A percentile compares a stretch with the other conserved stretches of the same genome.
phyloP scores from a whole-genome alignment of 768 basidiomycete genomes.

The Macrolepiota albuminosa region DNA sequence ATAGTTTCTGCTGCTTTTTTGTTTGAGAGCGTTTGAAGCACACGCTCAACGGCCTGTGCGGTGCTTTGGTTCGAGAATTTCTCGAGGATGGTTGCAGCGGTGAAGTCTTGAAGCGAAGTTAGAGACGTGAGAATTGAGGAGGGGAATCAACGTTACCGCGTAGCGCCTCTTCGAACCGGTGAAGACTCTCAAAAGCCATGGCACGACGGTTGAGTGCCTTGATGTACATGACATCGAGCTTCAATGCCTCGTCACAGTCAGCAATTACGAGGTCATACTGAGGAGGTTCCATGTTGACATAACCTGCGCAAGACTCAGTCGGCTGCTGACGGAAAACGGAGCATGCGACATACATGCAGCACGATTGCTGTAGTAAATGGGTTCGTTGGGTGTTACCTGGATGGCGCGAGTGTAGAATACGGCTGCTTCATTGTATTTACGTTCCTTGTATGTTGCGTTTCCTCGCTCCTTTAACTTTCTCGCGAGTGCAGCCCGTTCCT shows the following conservation, averaged over 20 bases:
- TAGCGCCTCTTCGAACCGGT: constrained; percentile 68
- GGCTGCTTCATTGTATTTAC: constrained; percentile 54
- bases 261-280: constrained; percentile 75
- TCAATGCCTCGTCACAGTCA: constrained; percentile 88
- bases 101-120: constrained; percentile 62
- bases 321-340: background rate
- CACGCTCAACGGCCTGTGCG: constrained; percentile 83
- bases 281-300: constrained; percentile 87
- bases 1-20: constrained; percentile 73
- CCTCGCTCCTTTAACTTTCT: constrained; percentile 66
- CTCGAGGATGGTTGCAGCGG: constrained; percentile 93
- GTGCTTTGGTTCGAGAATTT: constrained; percentile 83
- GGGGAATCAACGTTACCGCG: constrained; percentile 49
- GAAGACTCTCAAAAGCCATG: constrained; percentile 75
- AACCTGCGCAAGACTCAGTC: constrained; percentile 45
- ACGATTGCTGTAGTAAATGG: constrained; percentile 95
- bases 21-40: constrained; percentile 76
- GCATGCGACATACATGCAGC: constrained; percentile 75
- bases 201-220: constrained; percentile 91
- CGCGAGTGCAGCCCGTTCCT: constrained; percentile 66
- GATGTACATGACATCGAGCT: constrained; percentile 78
- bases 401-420: constrained; percentile 74
- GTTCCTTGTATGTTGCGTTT: constrained; percentile 63
- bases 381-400: constrained; percentile 69
- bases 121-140: background rate